These are phyloP conservation scores for Gymnopilus dilepis DNA, from an alignment of 768 basidiomycete genomes.

Conservation along the genomic window DNA sequence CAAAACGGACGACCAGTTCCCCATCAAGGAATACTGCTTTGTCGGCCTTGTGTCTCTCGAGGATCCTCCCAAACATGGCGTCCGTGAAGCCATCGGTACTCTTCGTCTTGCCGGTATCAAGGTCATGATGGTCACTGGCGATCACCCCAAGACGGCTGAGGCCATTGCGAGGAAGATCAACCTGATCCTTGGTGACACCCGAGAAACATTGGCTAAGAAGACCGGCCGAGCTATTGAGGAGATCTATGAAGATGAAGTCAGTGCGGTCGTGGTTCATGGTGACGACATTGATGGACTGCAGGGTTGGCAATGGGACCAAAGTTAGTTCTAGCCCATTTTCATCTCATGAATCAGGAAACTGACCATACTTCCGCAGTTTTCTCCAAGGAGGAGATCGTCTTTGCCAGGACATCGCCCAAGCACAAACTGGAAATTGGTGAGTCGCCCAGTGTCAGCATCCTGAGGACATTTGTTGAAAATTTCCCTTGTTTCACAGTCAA, in stretches of 20 bases:
- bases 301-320: constrained; percentile 79
- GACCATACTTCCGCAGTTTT: constrained; percentile 50
- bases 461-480: background rate
- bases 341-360: constrained; percentile 9
- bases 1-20: constrained; percentile 58
- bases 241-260: constrained; percentile 71
- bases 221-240: constrained; percentile 59
- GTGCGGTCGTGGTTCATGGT: constrained; percentile 70
- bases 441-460: constrained; percentile 13
- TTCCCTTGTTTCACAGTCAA: constrained; percentile 49
- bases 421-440: constrained; percentile 76
- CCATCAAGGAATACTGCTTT: constrained; percentile 62
- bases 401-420: constrained; percentile 73
- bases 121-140: constrained; percentile 82
- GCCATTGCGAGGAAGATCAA: constrained; percentile 78
- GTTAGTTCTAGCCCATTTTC: constrained; percentile 39
- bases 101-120: constrained; percentile 75
- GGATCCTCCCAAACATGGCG: constrained; percentile 74
- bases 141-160: constrained; percentile 77
- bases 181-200: constrained; percentile 68
- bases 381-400: constrained; percentile 71
- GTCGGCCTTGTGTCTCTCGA: constrained; percentile 70
- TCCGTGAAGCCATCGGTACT: constrained; percentile 73
- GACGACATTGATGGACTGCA: constrained; percentile 70
- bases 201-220: constrained; percentile 61